Evolutionary conservation across 2,329 filamentous ascomycete genomes (phyloP).

Genomic region (Escovopsis weberi): DNA sequence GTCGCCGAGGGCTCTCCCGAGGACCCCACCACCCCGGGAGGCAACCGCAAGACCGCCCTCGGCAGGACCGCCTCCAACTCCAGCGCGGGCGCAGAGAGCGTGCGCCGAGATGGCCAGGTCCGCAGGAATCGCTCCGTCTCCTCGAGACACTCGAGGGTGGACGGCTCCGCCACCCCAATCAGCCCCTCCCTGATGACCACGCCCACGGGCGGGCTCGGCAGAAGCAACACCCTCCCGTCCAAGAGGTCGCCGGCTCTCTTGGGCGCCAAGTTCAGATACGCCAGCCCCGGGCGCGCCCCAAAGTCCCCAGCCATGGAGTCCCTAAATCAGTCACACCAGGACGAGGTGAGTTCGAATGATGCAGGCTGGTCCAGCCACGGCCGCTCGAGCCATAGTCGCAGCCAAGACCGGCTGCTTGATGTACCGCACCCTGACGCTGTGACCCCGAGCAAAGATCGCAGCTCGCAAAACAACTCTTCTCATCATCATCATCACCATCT

Average conservation of each 20-base stretch:
- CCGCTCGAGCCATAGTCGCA: constrained; percentile 24
- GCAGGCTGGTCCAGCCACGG: constrained; percentile 14
- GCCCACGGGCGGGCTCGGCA: constrained; percentile 40
- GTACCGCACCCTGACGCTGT: constrained; percentile 21
- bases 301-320: constrained; percentile 24
- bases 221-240: constrained; percentile 86
- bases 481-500: too few species aligned
- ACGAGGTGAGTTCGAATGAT: constrained; percentile 10
- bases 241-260: constrained; percentile 67
- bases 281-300: constrained; percentile 11
- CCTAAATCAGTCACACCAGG: constrained; percentile 20
- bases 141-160: constrained; percentile 69
- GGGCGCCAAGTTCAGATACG: constrained; percentile 44
- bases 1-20: constrained; percentile 54
- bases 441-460: constrained; percentile 52
- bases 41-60: constrained; percentile 36
- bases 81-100: constrained; percentile 76
- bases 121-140: constrained; percentile 85
- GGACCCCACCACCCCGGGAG: constrained; percentile 28
- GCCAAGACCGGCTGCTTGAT: constrained; percentile 34
- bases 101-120: constrained; percentile 64
- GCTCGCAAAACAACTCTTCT: constrained; percentile 30
- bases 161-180: constrained; percentile 55
- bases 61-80: constrained; percentile 66
- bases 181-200: constrained; percentile 42